These are phyloP conservation scores for Euphrasia confusa DNA, from an alignment of 257 asterid species.

Conservation along the genomic window DNA sequence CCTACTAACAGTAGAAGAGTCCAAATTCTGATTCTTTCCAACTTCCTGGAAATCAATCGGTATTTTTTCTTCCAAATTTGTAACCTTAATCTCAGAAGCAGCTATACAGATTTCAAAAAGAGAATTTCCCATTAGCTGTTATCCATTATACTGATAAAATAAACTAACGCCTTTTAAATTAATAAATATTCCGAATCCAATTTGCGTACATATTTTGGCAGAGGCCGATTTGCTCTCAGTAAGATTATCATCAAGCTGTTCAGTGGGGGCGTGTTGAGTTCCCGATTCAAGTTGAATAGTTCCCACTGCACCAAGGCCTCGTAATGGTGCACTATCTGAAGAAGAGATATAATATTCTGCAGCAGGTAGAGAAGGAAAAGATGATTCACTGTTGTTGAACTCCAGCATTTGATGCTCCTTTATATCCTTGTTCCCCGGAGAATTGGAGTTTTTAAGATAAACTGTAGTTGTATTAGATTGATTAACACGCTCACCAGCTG, in stretches of 20 bases:
- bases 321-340: slow-evolving; percentile 37
- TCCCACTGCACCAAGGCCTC: slow-evolving; percentile 35
- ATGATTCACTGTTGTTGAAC: slow-evolving; percentile 26
- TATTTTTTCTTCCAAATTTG: slow-evolving; percentile 39
- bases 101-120: slow-evolving; percentile 32
- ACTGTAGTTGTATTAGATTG: slow-evolving; percentile 27
- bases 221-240: slow-evolving; percentile 37
- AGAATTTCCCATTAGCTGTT: slow-evolving; percentile 21
- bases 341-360: slow-evolving; percentile 41
- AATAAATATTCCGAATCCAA: slow-evolving; percentile 16
- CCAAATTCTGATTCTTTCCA: slow-evolving; percentile 54
- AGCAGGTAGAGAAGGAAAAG: slow-evolving; percentile 35
- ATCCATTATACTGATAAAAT: slow-evolving; percentile 15
- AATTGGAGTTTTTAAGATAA: slow-evolving; percentile 29
- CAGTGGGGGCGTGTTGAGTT: slow-evolving; percentile 30
- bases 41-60: slow-evolving; percentile 37
- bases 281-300: slow-evolving; percentile 35
- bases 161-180: slow-evolving; percentile 4
- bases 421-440: slow-evolving; percentile 25
- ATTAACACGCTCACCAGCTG: slow-evolving; percentile 27
- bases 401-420: slow-evolving; percentile 33
- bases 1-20: slow-evolving; percentile 56
- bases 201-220: slow-evolving; percentile 34
- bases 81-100: slow-evolving; percentile 39
- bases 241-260: slow-evolving; percentile 32